Percentiles rank a stretch among this genome's conserved stretches.
These are phyloP conservation scores for Candolleomyces eurysporus DNA, from an alignment of 768 basidiomycete species.

Conservation along the genomic window DNA sequence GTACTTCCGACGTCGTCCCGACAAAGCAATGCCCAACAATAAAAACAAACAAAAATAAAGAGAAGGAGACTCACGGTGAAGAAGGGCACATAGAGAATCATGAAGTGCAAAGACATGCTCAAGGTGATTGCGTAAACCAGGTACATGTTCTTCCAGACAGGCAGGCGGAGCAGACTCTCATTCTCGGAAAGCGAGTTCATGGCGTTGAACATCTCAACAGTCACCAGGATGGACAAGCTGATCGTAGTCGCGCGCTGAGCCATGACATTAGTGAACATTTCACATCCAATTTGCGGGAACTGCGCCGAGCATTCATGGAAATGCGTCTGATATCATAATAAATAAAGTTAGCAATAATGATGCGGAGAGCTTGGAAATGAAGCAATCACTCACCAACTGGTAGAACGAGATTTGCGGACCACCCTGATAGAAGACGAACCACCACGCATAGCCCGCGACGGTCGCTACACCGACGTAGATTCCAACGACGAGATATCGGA, in stretches of 20 bases:
- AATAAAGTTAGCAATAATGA: not conserved
- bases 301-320: slow-evolving; percentile 86
- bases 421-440: slow-evolving; percentile 89
- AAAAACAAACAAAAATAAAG: not conserved
- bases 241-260: slow-evolving; percentile 90
- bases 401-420: slow-evolving; percentile 94
- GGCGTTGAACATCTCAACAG: slow-evolving; percentile 96
- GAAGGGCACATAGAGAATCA: slow-evolving; percentile 96
- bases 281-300: slow-evolving; percentile 92
- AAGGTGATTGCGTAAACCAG: slow-evolving; percentile 85
- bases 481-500: slow-evolving; percentile 93
- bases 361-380: not conserved
- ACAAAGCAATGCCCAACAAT: not conserved
- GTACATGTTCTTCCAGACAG: slow-evolving; percentile 93
- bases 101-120: slow-evolving; percentile 91
- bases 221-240: slow-evolving; percentile 94
- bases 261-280: slow-evolving; percentile 91
- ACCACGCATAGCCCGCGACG: slow-evolving; percentile 98
- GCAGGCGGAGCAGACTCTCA: slow-evolving; percentile 84
- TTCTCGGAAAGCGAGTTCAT: slow-evolving; percentile 99
- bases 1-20: not conserved
- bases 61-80: slow-evolving; percentile 65
- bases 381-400: slow-evolving; percentile 69
- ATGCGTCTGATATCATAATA: slow-evolving; percentile 61
- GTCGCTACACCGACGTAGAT: slow-evolving; percentile 93